Conservation (phyloP, 1,284 basidiomycete species). For the Pyrrhoderma lamaoense region DNA sequence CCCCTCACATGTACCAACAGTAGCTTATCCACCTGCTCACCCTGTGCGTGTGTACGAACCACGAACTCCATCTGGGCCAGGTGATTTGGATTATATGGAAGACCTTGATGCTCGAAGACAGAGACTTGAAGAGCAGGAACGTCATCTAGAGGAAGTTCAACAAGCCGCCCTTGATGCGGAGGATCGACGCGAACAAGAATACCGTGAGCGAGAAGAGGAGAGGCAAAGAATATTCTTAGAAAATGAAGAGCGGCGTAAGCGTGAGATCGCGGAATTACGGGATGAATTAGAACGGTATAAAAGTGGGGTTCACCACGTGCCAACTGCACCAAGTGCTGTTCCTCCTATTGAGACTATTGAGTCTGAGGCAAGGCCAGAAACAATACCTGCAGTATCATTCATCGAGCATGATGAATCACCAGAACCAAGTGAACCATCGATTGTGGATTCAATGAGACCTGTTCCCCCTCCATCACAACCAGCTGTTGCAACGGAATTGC, state of each 20-base stretch:
- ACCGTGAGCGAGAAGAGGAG: slow-evolving; percentile 55
- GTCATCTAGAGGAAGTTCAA: slow-evolving; percentile 38
- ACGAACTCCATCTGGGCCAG: slow-evolving; percentile 17
- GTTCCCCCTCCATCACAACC: slow-evolving; percentile 27
- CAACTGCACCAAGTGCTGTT: background rate
- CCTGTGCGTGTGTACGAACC: background rate
- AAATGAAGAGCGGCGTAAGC: slow-evolving; percentile 47
- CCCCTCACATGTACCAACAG: background rate
- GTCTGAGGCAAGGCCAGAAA: background rate
- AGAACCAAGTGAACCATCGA: background rate
- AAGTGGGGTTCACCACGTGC: slow-evolving; percentile 27
- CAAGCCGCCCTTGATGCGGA: slow-evolving; percentile 50
- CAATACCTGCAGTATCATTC: background rate
- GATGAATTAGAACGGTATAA: slow-evolving; percentile 37
- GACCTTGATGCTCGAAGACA: slow-evolving; percentile 46
- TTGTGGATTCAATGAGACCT: slow-evolving; percentile 8
- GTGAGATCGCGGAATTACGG: slow-evolving; percentile 42
- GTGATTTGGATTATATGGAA: slow-evolving; percentile 36
- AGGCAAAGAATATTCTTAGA: slow-evolving; percentile 54
- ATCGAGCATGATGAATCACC: background rate
- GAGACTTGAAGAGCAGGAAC: slow-evolving; percentile 48
- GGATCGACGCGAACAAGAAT: slow-evolving; percentile 51
- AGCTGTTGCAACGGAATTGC: slow-evolving; percentile 32
- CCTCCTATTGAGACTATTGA: background rate
- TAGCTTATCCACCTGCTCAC: background rate